Percentiles rank a stretch among this genome's conserved stretches.
phyloP scores from a whole-genome alignment of 768 basidiomycete genomes.

The Glaciozyma antarctica region DNA sequence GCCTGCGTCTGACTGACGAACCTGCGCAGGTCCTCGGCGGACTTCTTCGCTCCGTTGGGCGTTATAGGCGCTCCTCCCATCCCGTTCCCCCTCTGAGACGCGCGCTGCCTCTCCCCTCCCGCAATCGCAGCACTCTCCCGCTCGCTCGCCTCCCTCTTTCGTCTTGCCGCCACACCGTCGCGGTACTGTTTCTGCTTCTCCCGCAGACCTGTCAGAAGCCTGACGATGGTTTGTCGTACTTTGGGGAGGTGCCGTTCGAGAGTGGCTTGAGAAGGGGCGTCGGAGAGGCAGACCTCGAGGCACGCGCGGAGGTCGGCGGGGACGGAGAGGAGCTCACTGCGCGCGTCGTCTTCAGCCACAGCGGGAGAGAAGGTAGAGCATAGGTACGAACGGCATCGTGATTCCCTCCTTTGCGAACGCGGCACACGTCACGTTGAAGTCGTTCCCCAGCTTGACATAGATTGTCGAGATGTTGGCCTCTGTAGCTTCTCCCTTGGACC shows the following conservation, averaged over 20 bases:
- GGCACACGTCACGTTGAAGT: constrained; percentile 86
- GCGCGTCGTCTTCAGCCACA: not conserved
- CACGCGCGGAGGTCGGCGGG: constrained; percentile 80
- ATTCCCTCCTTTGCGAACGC: constrained; percentile 79
- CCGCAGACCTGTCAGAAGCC: constrained; percentile 84
- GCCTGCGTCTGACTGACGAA: constrained; percentile 39
- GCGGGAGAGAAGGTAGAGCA: not conserved
- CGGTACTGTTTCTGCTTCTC: constrained; percentile 83
- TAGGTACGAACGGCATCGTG: constrained; percentile 61
- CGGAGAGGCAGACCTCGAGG: constrained; percentile 78
- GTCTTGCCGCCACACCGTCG: constrained; percentile 32
- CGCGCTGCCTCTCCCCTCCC: not conserved
- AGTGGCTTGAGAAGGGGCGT: constrained; percentile 75
- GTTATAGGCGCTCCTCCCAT: constrained; percentile 7
- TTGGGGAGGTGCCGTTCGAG: constrained; percentile 81
- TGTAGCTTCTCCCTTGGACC: constrained; percentile 62
- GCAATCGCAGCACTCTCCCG: not conserved
- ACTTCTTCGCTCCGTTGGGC: constrained; percentile 13
- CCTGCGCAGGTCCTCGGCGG: constrained; percentile 60
- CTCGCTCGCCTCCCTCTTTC: constrained; percentile 7
- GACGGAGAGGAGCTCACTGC: constrained; percentile 73
- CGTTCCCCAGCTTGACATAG: constrained; percentile 91
- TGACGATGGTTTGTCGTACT: constrained; percentile 85
- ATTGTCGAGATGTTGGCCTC: constrained; percentile 87
- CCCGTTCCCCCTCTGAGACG: not conserved